These are phyloP conservation scores for Picea engelmannii DNA, from an alignment of 83 land plant genomes.

Conservation along the genomic window DNA sequence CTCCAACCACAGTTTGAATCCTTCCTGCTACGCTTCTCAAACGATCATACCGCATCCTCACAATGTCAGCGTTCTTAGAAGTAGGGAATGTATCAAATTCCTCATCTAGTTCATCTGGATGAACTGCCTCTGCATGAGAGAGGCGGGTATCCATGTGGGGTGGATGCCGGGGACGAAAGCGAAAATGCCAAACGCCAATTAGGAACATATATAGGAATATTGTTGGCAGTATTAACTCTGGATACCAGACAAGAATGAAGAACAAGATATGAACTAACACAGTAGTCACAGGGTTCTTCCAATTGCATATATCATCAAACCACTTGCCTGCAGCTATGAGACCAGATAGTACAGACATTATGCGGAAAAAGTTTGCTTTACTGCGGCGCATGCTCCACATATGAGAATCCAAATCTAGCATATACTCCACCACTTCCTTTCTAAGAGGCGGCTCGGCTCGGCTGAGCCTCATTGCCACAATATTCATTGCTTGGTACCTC, in stretches of 20 bases:
- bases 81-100: conserved; percentile 65
- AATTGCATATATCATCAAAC: conserved; percentile 54
- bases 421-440: conserved; percentile 68
- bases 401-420: conserved; percentile 71
- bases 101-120: conserved; percentile 63
- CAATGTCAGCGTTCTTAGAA: conserved; percentile 30
- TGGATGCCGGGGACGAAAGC: conserved; percentile 48
- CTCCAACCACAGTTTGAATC: conserved; percentile 47
- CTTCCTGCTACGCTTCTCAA: conserved; percentile 59
- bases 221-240: conserved; percentile 55
- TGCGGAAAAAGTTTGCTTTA: conserved; percentile 58
- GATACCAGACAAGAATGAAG: conserved; percentile 54
- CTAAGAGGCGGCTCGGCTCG: conserved; percentile 70
- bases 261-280: conserved; percentile 57
- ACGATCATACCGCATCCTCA: conserved; percentile 52
- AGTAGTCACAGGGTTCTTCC: conserved; percentile 69
- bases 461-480: conserved; percentile 57
- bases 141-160: conserved; percentile 62
- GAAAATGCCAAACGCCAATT: conserved; percentile 60
- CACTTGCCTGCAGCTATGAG: conserved; percentile 44
- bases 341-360: conserved; percentile 45
- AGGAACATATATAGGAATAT: conserved; percentile 58
- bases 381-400: conserved; percentile 81
- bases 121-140: conserved; percentile 48
- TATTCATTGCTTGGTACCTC: conserved; percentile 60